Evolutionary conservation across 2,329 filamentous ascomycete genomes (phyloP), one percentile per base, ranked within the genome.

Genomic region (Boeremia lycopersici): DNA sequence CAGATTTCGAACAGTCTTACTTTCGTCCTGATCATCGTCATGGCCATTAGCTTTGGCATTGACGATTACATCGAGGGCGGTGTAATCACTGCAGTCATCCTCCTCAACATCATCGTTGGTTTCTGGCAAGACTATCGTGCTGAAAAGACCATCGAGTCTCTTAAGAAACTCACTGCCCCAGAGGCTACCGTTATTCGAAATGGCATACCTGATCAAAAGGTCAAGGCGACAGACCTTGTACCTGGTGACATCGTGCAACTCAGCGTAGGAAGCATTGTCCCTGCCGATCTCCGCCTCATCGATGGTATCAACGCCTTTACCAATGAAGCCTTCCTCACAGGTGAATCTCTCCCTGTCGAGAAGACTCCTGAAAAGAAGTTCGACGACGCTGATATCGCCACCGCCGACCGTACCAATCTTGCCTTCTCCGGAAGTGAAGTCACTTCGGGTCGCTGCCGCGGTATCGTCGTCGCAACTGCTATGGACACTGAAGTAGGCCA

Each of bases 1-100:
- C 88, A 91, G 79, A 83, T 90, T 65, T 89, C 88, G 62, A 91
- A 91, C 78, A 89, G 87, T 78, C 79, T 91, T 76, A 91, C 88
- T 61, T 81, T 89, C 71, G 86, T 81, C 59, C 85, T 92, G 64
- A 80, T 91, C 63, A 85, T 90, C 67, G 89, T 89, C 67, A 90
- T 90, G 85, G 86, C 85, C 55, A 78, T 83, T 41, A 81, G 80
- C 59, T 89, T 87, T 76, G 84, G 81, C 71, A 89, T 88, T 63
- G 68, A 80, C 64, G 86, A 87, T 71, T 87, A 81, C 67, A 81
- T 86, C 70, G 85, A 88, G 77, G 85, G 81, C 60, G 82, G 81
- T 62, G 85, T 88, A 58, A 84, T 88, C 61, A 78, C 83, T 51
- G 84, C 84, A 64, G 85, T 88, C 67, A 87, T 88, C 69, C 68